Conservation (phyloP, 2,329 filamentous ascomycete species). For the Penicillium glabrum region DNA sequence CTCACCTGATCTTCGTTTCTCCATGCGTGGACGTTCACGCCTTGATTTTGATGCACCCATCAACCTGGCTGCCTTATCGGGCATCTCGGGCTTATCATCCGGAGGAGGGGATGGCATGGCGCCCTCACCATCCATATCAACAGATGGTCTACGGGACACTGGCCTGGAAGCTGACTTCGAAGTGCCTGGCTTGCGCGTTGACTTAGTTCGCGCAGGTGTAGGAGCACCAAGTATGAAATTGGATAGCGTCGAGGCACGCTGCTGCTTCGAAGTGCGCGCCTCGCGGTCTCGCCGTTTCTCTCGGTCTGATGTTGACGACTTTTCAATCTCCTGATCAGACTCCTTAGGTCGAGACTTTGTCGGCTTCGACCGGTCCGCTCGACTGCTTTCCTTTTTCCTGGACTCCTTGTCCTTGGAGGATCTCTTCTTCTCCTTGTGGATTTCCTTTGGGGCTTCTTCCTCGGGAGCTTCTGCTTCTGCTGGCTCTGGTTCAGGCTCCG, state of each 20-base stretch:
- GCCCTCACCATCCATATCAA: constrained; percentile 32
- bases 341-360: constrained; percentile 62
- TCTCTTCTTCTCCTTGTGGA: constrained; percentile 49
- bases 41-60: constrained; percentile 59
- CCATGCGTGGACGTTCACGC: constrained; percentile 49
- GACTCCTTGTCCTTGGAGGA: constrained; percentile 14
- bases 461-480: constrained; percentile 26
- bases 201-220: constrained; percentile 59
- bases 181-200: constrained; percentile 62
- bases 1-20: constrained; percentile 49
- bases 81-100: constrained; percentile 64
- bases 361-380: constrained; percentile 52
- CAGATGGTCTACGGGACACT: constrained; percentile 14
- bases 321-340: constrained; percentile 57
- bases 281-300: constrained; percentile 51
- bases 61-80: constrained; percentile 75
- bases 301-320: constrained; percentile 73
- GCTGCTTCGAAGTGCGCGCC: constrained; percentile 53
- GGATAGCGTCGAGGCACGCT: constrained; percentile 60
- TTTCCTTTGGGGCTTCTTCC: constrained; percentile 24
- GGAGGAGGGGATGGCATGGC: constrained; percentile 72
- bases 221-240: constrained; percentile 67
- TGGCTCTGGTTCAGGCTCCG: constrained; percentile 42
- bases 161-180: constrained; percentile 59
- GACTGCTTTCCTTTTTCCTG: constrained; percentile 37